phyloP scores from a whole-genome alignment of 352 stramenopile species.

The Globisporangium iwayamae region DNA sequence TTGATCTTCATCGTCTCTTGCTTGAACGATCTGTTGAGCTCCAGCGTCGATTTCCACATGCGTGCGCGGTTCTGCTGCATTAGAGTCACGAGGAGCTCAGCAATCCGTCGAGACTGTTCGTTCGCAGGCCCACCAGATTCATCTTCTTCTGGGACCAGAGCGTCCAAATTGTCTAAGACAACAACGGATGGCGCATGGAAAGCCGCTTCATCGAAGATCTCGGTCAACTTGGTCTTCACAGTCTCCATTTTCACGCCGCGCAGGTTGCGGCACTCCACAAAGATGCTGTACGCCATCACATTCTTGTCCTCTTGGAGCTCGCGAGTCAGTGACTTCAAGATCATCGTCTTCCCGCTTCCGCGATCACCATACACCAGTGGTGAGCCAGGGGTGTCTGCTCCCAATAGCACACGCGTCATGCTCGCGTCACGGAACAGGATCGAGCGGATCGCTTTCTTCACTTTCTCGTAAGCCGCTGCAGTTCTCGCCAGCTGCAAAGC shows the following conservation, averaged over 20 bases:
- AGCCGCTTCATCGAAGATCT: slow-evolving; percentile 49
- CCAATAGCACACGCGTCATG: slow-evolving; percentile 52
- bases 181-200: slow-evolving; percentile 56
- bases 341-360: slow-evolving; percentile 77
- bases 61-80: slow-evolving; percentile 47
- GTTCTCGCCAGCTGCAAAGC: slow-evolving; percentile 37
- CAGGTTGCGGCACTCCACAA: slow-evolving; percentile 66
- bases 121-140: slow-evolving; percentile 69
- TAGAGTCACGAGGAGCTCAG: slow-evolving; percentile 62
- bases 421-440: slow-evolving; percentile 49
- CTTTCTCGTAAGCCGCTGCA: slow-evolving; percentile 37
- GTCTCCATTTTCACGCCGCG: slow-evolving; percentile 85
- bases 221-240: slow-evolving; percentile 62
- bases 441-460: slow-evolving; percentile 43
- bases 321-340: slow-evolving; percentile 46
- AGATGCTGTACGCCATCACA: slow-evolving; percentile 40
- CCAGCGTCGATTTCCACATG: slow-evolving; percentile 57
- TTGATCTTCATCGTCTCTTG: slow-evolving; percentile 31
- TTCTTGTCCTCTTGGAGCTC: slow-evolving; percentile 28
- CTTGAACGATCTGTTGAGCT: slow-evolving; percentile 58
- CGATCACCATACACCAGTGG: slow-evolving; percentile 69
- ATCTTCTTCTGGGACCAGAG: slow-evolving; percentile 73
- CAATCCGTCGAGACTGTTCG: slow-evolving; percentile 85
- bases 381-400: slow-evolving; percentile 51
- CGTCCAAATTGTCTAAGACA: slow-evolving; percentile 83